Evolutionary conservation across 495 filamentous ascomycete genomes (phyloP), one percentile per base, ranked within the genome.

Genomic region (Podospora sp.): DNA sequence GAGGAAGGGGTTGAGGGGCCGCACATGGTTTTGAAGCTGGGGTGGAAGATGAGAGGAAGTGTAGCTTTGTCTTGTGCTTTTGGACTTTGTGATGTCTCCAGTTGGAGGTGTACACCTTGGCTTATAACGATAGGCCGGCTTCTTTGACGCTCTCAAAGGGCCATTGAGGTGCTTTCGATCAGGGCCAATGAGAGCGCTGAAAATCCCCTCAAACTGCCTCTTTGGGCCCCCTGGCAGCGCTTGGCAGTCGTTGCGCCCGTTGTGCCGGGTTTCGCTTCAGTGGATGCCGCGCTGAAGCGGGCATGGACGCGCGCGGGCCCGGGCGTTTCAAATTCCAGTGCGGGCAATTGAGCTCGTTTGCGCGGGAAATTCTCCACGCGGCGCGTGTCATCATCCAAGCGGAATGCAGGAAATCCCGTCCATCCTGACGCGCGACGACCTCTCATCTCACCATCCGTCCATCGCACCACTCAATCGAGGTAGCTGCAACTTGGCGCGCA

Each of bases 271-370:
- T 60, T 55, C 52, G 21, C 20, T 22, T 22, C 52, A 24, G 52
- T 55, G 52, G 6, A 33, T 33, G 29, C 29, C 29, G 29, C 8
- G 29, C 29, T 33, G 29, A 18, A n/a, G n/a, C n/a, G n/a, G 21
- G 49, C 49, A 52, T 5, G 18, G 14, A 52, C 3, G 14, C 9
- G 52, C 52, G 52, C 52, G 60, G 46, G 60, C n/a, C 40, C 27
- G n/a, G 59, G 27, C 56, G 26, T 24, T 18, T 18, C 18, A 40
- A 60, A 21, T 60, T 27, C 25, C 57, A 40, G 7, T 55, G 66
- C 63, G 66, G 68, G 51, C 56, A 50, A 67, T 71, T 75, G 75
- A 77, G 75, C 75, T 74, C 58, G 71, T 77, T 77, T 77, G 72
- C 67, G 75, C 72, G 68, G 69, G 71, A 70, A 72, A 66, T 40